Evolutionary conservation across 1,139 yeast genomes (phyloP).

Genomic region (Magnusiomyces magnusii): DNA sequence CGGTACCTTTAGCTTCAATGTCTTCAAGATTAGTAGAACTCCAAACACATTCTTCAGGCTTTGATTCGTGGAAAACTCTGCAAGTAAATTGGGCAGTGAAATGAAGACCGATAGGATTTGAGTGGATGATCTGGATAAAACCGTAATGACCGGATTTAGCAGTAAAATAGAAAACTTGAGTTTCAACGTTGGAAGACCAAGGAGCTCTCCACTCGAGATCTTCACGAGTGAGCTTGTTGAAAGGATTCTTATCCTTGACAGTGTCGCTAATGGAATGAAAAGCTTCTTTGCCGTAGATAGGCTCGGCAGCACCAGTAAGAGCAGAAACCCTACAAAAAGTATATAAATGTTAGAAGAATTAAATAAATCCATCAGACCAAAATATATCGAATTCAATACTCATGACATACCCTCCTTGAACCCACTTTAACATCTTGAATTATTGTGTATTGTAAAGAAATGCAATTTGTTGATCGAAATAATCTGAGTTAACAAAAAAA

Average conservation of each 20-base stretch:
- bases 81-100: slow-evolving; percentile 95
- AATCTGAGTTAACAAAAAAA: too few relatives aligned
- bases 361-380: neutral
- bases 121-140: slow-evolving; percentile 90
- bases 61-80: slow-evolving; percentile 53
- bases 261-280: slow-evolving; percentile 73
- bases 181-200: slow-evolving; percentile 81
- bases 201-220: slow-evolving; percentile 78
- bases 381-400: neutral
- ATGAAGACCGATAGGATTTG: slow-evolving; percentile 81
- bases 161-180: slow-evolving; percentile 83
- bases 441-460: neutral
- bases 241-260: slow-evolving; percentile 49
- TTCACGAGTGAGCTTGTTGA: slow-evolving; percentile 45
- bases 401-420: slow-evolving; percentile 50
- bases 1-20: slow-evolving; percentile 66
- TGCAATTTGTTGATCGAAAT: neutral
- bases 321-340: slow-evolving; percentile 50
- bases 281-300: slow-evolving; percentile 89
- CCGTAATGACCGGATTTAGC: slow-evolving; percentile 63
- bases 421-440: slow-evolving; percentile 59
- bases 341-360: neutral
- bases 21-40: slow-evolving; percentile 84
- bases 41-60: slow-evolving; percentile 57
- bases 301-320: slow-evolving; percentile 95